Evolutionary conservation across 192 early-diverging fungal species (phyloP), one percentile per base, ranked within the genome.

Genomic region (Polychytrium aggregatum): DNA sequence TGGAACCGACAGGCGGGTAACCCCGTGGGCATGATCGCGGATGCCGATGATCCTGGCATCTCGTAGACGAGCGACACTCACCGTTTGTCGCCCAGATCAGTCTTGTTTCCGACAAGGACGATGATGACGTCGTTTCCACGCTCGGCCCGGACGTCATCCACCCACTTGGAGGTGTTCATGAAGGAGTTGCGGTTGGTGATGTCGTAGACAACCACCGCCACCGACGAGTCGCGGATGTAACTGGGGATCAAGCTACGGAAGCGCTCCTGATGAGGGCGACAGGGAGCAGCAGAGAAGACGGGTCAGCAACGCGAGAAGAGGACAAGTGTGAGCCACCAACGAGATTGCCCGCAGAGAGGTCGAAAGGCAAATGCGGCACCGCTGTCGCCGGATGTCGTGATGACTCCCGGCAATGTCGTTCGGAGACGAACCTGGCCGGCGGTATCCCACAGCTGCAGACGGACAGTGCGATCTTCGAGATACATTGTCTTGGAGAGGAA

Each of bases 401-500:
- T n/a, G 20, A 20, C 39, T 8, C 9, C 13, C 41, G 7, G 41
- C 20, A 53, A n/a, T n/a, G n/a, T n/a, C n/a, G n/a, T n/a, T n/a
- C n/a, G n/a, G n/a, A n/a, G 7, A 29, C 29, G 22, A 14, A 39
- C 45, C 55, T 97, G 91, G 14, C 96, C 93, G 33, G 94, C 93
- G 17, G 93, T 97, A 62, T 99, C 96, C 96, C 96, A 97, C 49
- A 97, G 76, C 68, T 99, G 94, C 31, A 99, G 75, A 37, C 93
- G 78, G n/a, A 97, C 87, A 9, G 96, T 97, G 44, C 88, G 77
- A 67, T 99, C 92, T 55, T 96, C 92, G 38, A 97, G 70, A 60
- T 99, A 99, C 91, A 99, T 96, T 3, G 93, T 99, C 70, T 99
- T 99, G 36, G 88, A 91, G 50, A 97, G 61, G 66, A 99, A 99